phyloP scores from a whole-genome alignment of 768 basidiomycete species.

The Sporobolomyces pararoseus region DNA sequence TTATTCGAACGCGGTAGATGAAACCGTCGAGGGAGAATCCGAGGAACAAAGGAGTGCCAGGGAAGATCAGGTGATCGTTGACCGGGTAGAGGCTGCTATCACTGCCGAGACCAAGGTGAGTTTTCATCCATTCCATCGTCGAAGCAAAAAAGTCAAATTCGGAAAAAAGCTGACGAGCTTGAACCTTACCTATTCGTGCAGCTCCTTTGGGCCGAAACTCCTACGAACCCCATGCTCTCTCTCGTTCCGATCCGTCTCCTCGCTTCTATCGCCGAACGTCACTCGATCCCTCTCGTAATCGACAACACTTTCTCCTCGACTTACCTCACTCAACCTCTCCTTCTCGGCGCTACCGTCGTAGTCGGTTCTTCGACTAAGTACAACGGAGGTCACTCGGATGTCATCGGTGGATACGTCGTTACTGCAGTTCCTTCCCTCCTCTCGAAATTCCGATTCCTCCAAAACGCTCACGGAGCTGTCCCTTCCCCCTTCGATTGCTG shows the following conservation, averaged over 20 bases:
- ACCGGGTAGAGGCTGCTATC: conserved; percentile 63
- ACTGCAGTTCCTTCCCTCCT: conserved; percentile 57
- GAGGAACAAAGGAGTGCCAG: background rate
- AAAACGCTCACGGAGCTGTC: conserved; percentile 80
- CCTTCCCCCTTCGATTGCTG: conserved; percentile 83
- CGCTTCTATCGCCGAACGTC: conserved; percentile 61
- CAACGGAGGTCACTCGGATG: conserved; percentile 89
- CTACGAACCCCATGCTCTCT: conserved; percentile 89
- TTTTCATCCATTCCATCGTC: conserved; percentile 2
- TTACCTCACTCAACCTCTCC: conserved; percentile 66
- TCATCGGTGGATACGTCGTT: conserved; percentile 80
- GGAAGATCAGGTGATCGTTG: conserved; percentile 61
- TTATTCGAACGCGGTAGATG: conserved; percentile 2
- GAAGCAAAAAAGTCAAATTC: too few species aligned
- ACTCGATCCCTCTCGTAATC: conserved; percentile 69
- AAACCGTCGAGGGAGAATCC: conserved; percentile 1
- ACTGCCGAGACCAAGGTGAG: conserved; percentile 74
- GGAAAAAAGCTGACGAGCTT: too few species aligned
- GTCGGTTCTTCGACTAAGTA: conserved; percentile 73
- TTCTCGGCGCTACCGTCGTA: conserved; percentile 71
- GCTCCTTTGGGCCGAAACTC: conserved; percentile 92
- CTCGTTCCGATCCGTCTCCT: conserved; percentile 76
- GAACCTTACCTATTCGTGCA: conserved; percentile 47
- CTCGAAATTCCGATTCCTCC: conserved; percentile 72
- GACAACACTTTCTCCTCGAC: conserved; percentile 56